A percentile compares a stretch with the other conserved stretches of the same genome.
These are phyloP conservation scores for Cryptococcus depauperatus DNA, from an alignment of 1,284 basidiomycete genomes.

Conservation along the genomic window DNA sequence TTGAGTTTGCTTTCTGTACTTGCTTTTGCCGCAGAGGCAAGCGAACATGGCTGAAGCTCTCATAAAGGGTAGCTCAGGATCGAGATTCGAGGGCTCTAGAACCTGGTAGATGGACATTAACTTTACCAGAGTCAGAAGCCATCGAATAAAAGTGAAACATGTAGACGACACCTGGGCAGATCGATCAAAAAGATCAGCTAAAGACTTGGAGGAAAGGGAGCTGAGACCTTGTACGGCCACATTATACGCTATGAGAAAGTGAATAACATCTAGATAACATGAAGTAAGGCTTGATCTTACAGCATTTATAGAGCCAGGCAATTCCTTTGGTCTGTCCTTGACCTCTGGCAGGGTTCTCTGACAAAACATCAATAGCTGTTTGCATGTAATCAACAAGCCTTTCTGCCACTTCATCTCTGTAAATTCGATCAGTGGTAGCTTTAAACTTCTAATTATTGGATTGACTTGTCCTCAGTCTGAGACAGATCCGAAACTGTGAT, in stretches of 20 bases:
- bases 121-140: no score
- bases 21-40: conserved; percentile 6
- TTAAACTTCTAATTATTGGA: no score
- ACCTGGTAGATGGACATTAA: conserved; percentile 1
- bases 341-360: background rate
- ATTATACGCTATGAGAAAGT: background rate
- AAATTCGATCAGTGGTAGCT: no score
- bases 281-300: background rate
- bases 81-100: background rate
- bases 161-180: conserved; percentile 2
- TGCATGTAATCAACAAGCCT: background rate
- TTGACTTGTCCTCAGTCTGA: background rate
- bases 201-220: background rate
- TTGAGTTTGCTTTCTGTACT: background rate
- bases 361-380: background rate
- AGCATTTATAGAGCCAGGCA: conserved; percentile 2
- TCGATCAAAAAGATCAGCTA: background rate
- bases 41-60: conserved; percentile 6
- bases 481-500: background rate
- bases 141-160: no score
- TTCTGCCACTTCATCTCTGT: background rate
- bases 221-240: background rate
- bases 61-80: conserved; percentile 1
- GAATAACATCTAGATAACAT: background rate
- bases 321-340: conserved; percentile 2